Base-by-base conservation (phyloP, 441 rosid species). In the Croton laevigatus region DNA sequence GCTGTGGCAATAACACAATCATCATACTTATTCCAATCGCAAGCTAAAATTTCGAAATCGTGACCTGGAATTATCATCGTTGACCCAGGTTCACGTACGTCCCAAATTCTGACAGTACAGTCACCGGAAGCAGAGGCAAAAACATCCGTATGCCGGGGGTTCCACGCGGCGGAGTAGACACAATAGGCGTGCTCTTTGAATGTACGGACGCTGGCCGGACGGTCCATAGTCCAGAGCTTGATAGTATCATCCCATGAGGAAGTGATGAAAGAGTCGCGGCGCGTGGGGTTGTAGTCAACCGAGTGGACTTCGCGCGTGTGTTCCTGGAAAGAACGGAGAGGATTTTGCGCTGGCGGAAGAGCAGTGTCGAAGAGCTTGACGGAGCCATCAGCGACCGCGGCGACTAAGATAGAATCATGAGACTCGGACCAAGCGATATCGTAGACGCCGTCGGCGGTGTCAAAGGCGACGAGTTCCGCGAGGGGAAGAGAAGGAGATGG, bases 21-120 rank as follows among this genome's bases (percentile, higher is more conserved):
- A 49, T 91, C 97, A 63, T 94, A 94, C 73, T 94, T 94, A 70
- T 91, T 94, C 98, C 97, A 94, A 55, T 94, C 98, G 69, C 89
- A 87, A 0, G 92, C 75, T 62, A 94, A 66, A 14, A 91, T 83
- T 76, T 94, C 97, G 34, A 74, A 85, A 44, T 91, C 97, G 51
- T 94, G 97, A 27, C 83, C 97, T 5, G 97, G 94, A 34, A 91
- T 89, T 20, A 91, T 87, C 97, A 91, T 90, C 0, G 98, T 91
- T 3, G 97, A 89, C 0, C 97, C 91, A 1, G 93, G 91, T 37
- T 91, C 98, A 11, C 97, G 75, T 0, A 91, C 96, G 53, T 94
- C 98, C 98, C 96, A 94, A 8, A 94, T 76, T 69, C 97, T 81
- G 0, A 83, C 79, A 0, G 98, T 90, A 63, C 97, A 92, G 52